A percentile compares a stretch with the other conserved stretches of the same genome.
Conservation (phyloP, 1,139 yeast species). For the Yamadazyma taylorii region DNA sequence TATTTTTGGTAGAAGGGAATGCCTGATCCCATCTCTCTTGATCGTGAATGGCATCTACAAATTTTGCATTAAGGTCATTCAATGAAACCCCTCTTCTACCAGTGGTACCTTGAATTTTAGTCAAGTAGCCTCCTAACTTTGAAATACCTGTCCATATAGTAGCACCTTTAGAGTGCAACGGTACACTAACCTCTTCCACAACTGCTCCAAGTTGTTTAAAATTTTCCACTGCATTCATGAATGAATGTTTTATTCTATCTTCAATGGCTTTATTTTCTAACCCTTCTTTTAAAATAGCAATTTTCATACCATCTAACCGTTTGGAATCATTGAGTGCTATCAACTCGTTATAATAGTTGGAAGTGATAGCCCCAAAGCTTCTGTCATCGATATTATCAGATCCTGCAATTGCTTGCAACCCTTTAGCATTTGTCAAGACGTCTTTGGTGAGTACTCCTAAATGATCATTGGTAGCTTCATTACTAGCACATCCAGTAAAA, state of each 20-base stretch:
- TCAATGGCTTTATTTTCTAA: slow-evolving; percentile 31
- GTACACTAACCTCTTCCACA: slow-evolving; percentile 34
- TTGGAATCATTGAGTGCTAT: slow-evolving; percentile 20
- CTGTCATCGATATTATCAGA: slow-evolving; percentile 35
- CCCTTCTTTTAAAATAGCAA: slow-evolving; percentile 33
- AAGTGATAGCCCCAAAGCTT: slow-evolving; percentile 7
- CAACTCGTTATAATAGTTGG: slow-evolving; percentile 42
- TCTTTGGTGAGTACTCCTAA: slow-evolving; percentile 19
- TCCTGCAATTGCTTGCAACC: slow-evolving; percentile 33
- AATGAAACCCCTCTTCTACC: slow-evolving; percentile 9
- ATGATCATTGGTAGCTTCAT: slow-evolving; percentile 17
- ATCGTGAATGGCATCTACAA: slow-evolving; percentile 7
- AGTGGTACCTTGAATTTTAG: slow-evolving; percentile 25
- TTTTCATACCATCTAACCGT: slow-evolving; percentile 49
- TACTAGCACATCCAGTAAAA: slow-evolving; percentile 16
- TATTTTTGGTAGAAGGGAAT: slow-evolving; percentile 8
- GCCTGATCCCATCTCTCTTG: slow-evolving; percentile 9
- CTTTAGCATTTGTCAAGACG: slow-evolving; percentile 29
- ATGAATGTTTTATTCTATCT: slow-evolving; percentile 22
- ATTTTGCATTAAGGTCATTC: slow-evolving; percentile 8
- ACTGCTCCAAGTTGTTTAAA: slow-evolving; percentile 45
- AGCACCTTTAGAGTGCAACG: slow-evolving; percentile 32
- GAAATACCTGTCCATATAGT: slow-evolving; percentile 29
- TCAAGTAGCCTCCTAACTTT: slow-evolving; percentile 18
- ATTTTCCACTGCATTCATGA: slow-evolving; percentile 37